Evolutionary conservation across 1,139 yeast genomes (phyloP).

Genomic region (Taphrina wiesneri): DNA sequence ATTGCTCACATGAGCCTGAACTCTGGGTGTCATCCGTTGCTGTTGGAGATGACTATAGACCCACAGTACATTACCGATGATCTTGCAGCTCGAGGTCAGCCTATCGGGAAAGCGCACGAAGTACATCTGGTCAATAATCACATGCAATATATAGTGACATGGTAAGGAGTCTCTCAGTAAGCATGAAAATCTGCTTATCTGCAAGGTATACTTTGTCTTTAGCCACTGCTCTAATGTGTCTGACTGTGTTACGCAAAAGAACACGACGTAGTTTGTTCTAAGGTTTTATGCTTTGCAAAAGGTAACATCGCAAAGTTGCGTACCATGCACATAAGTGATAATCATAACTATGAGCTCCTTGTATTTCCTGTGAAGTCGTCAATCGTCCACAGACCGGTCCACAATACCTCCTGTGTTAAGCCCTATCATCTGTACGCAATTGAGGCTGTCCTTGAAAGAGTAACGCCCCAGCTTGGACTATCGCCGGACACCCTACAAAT

Average conservation of each 20-base stretch:
- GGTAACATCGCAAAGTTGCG: too few species aligned
- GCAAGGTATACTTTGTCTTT: conserved; percentile 8
- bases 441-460: too few species aligned
- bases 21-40: conserved; percentile 69
- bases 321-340: not conserved
- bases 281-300: too few species aligned
- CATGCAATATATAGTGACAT: conserved; percentile 84
- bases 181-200: not conserved
- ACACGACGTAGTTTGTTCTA: not conserved
- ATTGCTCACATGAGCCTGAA: conserved; percentile 75
- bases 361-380: too few species aligned
- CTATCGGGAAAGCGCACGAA: conserved; percentile 77
- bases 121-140: conserved; percentile 85
- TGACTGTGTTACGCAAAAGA: not conserved
- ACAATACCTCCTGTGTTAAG: too few species aligned
- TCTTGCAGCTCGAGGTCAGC: conserved; percentile 66
- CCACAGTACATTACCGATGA: conserved; percentile 36
- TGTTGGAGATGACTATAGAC: conserved; percentile 64
- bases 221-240: conserved; percentile 14
- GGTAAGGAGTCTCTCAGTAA: conserved; percentile 54
- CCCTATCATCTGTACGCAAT: too few species aligned
- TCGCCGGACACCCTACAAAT: too few species aligned
- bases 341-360: too few species aligned
- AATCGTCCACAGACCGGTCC: too few species aligned
- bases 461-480: too few species aligned